Evolutionary conservation across 176 grass and related monocot species (phyloP), one percentile per base, ranked within the genome.

Genomic region (Avena insularis): DNA sequence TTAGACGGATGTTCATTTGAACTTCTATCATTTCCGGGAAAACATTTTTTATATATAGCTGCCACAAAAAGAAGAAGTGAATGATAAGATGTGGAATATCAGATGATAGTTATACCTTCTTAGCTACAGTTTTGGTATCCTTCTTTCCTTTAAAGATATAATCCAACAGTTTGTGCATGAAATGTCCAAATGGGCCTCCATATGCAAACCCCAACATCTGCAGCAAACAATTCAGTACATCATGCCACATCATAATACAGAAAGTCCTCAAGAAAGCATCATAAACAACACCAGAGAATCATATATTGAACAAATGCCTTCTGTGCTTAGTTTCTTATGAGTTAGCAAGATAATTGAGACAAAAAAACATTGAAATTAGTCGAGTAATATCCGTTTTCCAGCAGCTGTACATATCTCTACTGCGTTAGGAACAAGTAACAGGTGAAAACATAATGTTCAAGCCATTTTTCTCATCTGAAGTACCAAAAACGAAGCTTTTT

Each of bases 171-270:
- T 94, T 98, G 64, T 98, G 88, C 35, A 91, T 46, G 50, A 84
- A 91, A 89, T 98, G 96, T 74, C 96, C 96, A 92, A 95, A 94
- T 55, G 96, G 93, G 35, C 96, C 96, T 75, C 90, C 91, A 90
- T 98, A 88, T 65, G 90, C 93, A 82, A 98, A 94, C 4, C 93
- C 96, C 79, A 95, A 92, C 74, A 98, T 76, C 96, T 98, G 84
- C 45, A 90, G 3, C 59, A 38, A 65, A 48, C 19, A 33, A 84
- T 12, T 16, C 11, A 83, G 20, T 9, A 57, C 56, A 29, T 8
- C 12, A 7, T 69, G 16, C 80, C 36, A 91, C 23, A 91, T 66
- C 65, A 57, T 21, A 84, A 20, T 17, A 51, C 15, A 53, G 7
- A 84, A 33, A 79, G 36, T 29, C 59, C 55, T 49, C 7, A 90